Evolutionary conservation across 805 yeast species (phyloP), one percentile per base, ranked within the genome.

Genomic region (Cyberlindnera maclurae): DNA sequence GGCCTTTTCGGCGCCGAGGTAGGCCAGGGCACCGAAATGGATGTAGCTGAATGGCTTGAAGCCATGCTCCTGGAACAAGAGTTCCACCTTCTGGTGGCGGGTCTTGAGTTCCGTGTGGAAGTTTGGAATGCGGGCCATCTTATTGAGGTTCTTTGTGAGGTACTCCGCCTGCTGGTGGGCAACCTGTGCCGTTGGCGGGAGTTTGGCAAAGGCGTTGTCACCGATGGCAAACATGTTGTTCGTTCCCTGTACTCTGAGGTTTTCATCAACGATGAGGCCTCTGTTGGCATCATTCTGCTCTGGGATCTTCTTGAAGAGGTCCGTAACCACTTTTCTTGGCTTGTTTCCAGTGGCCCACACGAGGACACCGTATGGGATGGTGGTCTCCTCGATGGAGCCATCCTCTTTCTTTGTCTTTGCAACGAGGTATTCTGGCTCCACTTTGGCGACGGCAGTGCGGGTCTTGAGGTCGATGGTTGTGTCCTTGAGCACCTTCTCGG

Each of bases 321-420:
- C 75, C 42, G 79, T 70, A 37, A 82, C 71, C 29, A 89, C 66
- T 32, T 77, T 75, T 66, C 96, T 79, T 43, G 87, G 86, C 47
- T 87, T 84, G 66, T 88, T 88, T 67, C 97, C 97, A 43, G 96
- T 89, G 39, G 97, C 96, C 97, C 97, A 89, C 50, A 89, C 90
- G 52, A 89, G 75, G 55, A 88, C 72, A 58, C 97, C 97, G 62
- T 88, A 89, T 39, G 96, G 96, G 59, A 89, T 71, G 22, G 50
- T 58, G 33, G 58, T 58, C 54, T 64, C 69, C 24, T 75, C 75
- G 46, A 79, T 67, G 10, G 79, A 58, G 15, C 96, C 96, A 52
- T 85, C 87, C 28, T 77, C 74, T 29, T 70, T 62, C 53, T 85
- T 86, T 38, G 75, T 79, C 58, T 75, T 77, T 31, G 94, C 95